Percentiles rank a stretch among this genome's conserved stretches.
phyloP scores from a whole-genome alignment of 371 early-diverging fungal species.

The Apophysomyces sp. region DNA sequence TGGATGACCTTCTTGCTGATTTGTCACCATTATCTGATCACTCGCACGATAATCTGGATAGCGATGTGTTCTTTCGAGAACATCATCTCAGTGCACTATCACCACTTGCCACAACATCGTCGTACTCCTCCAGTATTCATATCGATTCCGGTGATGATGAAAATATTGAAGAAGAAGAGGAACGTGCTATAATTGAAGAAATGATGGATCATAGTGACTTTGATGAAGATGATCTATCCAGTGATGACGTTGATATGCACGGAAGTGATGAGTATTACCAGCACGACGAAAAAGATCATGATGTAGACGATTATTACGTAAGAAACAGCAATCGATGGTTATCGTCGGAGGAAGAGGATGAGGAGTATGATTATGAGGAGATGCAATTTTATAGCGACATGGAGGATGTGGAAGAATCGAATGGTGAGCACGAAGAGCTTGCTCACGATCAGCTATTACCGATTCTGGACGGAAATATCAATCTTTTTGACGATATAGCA shows the following conservation, averaged over 20 bases:
- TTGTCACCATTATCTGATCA: constrained; percentile 29
- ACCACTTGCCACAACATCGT: constrained; percentile 3
- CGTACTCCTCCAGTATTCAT: constrained; percentile 29
- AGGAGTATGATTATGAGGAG: constrained; percentile 37
- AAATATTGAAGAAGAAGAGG: constrained; percentile 41
- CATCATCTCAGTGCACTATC: neutral
- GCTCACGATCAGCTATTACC: constrained; percentile 13
- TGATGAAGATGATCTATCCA: constrained; percentile 13
- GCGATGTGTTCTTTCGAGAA: constrained; percentile 2
- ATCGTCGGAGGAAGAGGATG: constrained; percentile 39
- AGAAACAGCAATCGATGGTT: constrained; percentile 24
- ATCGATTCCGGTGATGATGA: constrained; percentile 49
- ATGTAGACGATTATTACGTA: constrained; percentile 4
- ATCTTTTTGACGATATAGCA: constrained; percentile 31
- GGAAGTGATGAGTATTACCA: constrained; percentile 16
- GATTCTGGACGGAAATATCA: constrained; percentile 21
- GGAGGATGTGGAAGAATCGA: constrained; percentile 20
- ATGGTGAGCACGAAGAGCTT: neutral
- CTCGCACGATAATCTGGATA: constrained; percentile 4
- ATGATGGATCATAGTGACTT: constrained; percentile 11
- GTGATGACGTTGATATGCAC: constrained; percentile 24
- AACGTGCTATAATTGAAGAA: constrained; percentile 39
- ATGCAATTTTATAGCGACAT: constrained; percentile 28
- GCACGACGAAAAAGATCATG: constrained; percentile 16
- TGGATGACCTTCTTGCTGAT: constrained; percentile 29